phyloP scores from a whole-genome alignment of 345 rosid species.

The Heritiera fomes region DNA sequence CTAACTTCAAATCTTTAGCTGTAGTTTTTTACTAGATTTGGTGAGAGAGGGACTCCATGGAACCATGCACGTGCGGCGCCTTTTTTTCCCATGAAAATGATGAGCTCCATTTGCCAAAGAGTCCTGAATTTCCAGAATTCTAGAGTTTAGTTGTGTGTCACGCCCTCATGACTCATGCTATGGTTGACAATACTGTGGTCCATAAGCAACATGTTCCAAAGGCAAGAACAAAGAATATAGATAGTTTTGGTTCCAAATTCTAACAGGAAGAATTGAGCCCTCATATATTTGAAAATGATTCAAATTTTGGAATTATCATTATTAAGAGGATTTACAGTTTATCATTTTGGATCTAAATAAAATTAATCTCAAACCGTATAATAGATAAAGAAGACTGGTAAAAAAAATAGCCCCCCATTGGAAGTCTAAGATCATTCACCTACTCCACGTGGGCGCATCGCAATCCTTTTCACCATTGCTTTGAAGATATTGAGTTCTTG shows the following conservation, averaged over 20 bases:
- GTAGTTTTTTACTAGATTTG: not conserved
- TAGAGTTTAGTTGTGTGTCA: not conserved
- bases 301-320: too few relatives aligned
- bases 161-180: not conserved
- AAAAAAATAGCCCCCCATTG: not conserved
- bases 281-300: too few relatives aligned
- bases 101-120: constrained; percentile 6
- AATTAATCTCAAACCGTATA: too few relatives aligned
- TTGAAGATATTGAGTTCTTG: not conserved
- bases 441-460: constrained; percentile 25
- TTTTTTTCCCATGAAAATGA: constrained; percentile 1
- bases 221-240: constrained; percentile 19
- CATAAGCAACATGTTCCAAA: constrained; percentile 21
- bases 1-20: not conserved
- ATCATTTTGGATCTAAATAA: too few relatives aligned
- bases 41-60: not conserved
- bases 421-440: constrained; percentile 4
- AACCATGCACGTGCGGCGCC: not conserved
- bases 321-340: too few relatives aligned
- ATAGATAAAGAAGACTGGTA: too few relatives aligned
- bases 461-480: constrained; percentile 19
- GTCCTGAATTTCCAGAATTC: not conserved
- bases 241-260: constrained; percentile 29
- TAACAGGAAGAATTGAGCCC: constrained; percentile 21
- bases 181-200: constrained; percentile 9